These are phyloP conservation scores for Extremus antarcticus DNA, from an alignment of 495 filamentous ascomycete genomes.

Conservation along the genomic window DNA sequence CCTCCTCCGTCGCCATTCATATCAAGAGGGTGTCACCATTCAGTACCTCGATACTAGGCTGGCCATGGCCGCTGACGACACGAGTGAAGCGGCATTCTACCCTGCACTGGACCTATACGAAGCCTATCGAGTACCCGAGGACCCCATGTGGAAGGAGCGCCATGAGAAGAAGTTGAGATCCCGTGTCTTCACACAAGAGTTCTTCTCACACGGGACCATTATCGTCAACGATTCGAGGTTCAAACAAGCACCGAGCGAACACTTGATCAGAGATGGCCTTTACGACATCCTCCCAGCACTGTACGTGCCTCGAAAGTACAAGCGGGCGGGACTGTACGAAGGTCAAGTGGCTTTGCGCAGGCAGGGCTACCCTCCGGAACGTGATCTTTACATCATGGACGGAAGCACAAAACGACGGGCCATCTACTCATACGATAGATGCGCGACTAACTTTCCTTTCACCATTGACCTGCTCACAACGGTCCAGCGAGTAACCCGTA, in stretches of 20 bases:
- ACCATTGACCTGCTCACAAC: background rate
- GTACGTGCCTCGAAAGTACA: background rate
- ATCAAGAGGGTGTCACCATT: background rate
- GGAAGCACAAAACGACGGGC: no score
- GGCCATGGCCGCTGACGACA: background rate
- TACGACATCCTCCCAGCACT: conserved; percentile 2
- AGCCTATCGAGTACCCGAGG: background rate
- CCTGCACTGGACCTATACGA: background rate
- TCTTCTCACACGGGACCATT: conserved; percentile 3
- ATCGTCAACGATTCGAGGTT: background rate
- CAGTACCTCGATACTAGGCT: background rate
- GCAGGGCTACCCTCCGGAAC: background rate
- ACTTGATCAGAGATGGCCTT: conserved; percentile 5
- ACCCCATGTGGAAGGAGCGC: background rate
- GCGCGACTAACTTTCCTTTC: background rate
- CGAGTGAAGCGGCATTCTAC: background rate
- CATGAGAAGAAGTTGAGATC: background rate
- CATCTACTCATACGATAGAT: conserved; percentile 1
- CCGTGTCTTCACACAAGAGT: conserved; percentile 4
- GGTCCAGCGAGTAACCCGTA: background rate
- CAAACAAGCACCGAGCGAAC: background rate
- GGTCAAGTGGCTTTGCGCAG: background rate
- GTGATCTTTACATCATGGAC: no score
- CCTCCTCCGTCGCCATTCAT: background rate
- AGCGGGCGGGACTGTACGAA: background rate